Conservation (phyloP, 352 stramenopile species). For the Phytophthora litchii region DNA sequence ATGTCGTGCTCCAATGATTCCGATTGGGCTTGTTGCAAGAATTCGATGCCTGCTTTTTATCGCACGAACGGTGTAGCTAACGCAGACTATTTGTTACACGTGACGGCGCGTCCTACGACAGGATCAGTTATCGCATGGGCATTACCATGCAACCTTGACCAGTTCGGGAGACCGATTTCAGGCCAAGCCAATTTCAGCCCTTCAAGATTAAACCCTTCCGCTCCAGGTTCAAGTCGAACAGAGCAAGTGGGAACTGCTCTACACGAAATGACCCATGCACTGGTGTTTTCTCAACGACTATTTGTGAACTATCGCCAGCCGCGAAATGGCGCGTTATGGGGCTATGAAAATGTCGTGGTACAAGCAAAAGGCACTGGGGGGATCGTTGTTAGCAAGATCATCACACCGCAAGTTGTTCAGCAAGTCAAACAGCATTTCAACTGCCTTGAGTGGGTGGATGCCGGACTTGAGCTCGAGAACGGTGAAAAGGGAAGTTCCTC, state of each 20-base stretch:
- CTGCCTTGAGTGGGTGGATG: conserved; percentile 66
- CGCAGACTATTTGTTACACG: conserved; percentile 80
- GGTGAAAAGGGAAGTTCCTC: conserved; percentile 59
- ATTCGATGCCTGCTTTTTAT: conserved; percentile 54
- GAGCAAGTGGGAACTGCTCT: conserved; percentile 77
- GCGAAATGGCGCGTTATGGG: conserved; percentile 60
- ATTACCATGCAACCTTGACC: conserved; percentile 80
- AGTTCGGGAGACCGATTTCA: conserved; percentile 77
- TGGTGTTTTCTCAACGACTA: conserved; percentile 72
- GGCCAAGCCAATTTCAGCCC: conserved; percentile 86
- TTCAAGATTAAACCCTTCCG: conserved; percentile 51
- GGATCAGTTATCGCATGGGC: conserved; percentile 81
- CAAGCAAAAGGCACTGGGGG: conserved; percentile 50
- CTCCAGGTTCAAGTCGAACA: conserved; percentile 43
- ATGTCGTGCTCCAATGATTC: conserved; percentile 47
- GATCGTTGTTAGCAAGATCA: conserved; percentile 73
- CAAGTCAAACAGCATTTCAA: conserved; percentile 78
- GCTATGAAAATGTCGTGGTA: conserved; percentile 69
- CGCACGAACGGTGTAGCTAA: conserved; percentile 57
- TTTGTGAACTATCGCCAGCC: conserved; percentile 73
- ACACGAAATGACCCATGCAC: conserved; percentile 84
- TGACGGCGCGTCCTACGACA: conserved; percentile 73
- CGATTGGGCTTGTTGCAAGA: conserved; percentile 72
- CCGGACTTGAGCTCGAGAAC: conserved; percentile 78
- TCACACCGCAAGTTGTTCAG: conserved; percentile 72